These are phyloP conservation scores for Phanerodontia chrysosporium DNA, from an alignment of 768 basidiomycete species.

Conservation along the genomic window DNA sequence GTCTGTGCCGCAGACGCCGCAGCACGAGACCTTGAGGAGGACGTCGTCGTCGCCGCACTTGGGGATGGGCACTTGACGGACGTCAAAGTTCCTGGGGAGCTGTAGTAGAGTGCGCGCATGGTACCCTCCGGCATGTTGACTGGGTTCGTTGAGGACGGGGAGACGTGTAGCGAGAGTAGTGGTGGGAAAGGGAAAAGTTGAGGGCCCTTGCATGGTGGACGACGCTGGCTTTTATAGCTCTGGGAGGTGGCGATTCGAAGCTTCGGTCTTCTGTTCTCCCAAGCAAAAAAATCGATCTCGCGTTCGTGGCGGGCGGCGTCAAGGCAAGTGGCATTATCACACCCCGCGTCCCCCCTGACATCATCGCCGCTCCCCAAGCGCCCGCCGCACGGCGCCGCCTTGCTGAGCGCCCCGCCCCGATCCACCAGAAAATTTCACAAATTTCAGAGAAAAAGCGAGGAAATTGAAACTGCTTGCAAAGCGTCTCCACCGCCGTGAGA, in stretches of 20 bases:
- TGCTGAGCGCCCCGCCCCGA: not conserved
- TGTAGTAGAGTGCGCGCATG: slow-evolving; percentile 77
- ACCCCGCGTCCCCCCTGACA: not conserved
- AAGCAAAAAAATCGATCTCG: not conserved
- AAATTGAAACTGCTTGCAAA: not conserved
- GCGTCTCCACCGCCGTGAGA: not conserved
- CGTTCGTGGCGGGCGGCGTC: not conserved
- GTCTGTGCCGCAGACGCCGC: slow-evolving; percentile 68
- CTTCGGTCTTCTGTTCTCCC: not conserved
- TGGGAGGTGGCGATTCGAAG: not conserved
- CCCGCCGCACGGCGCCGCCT: not conserved
- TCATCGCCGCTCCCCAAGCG: not conserved
- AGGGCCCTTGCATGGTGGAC: not conserved
- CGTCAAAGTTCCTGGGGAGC: slow-evolving; percentile 64
- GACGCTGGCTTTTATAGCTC: not conserved
- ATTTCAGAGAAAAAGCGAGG: not conserved
- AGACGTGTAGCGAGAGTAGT: not conserved
- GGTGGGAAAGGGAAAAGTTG: not conserved
- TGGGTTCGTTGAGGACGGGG: not conserved
- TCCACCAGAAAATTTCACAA: not conserved
- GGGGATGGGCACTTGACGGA: slow-evolving; percentile 67
- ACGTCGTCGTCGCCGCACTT: slow-evolving; percentile 64
- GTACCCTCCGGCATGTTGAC: slow-evolving; percentile 47
- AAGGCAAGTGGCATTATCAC: too few species aligned
- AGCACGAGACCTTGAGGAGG: slow-evolving; percentile 49